Conservation (phyloP, 2,329 filamentous ascomycete genomes). For the Chrysosphaeria jannelii region DNA sequence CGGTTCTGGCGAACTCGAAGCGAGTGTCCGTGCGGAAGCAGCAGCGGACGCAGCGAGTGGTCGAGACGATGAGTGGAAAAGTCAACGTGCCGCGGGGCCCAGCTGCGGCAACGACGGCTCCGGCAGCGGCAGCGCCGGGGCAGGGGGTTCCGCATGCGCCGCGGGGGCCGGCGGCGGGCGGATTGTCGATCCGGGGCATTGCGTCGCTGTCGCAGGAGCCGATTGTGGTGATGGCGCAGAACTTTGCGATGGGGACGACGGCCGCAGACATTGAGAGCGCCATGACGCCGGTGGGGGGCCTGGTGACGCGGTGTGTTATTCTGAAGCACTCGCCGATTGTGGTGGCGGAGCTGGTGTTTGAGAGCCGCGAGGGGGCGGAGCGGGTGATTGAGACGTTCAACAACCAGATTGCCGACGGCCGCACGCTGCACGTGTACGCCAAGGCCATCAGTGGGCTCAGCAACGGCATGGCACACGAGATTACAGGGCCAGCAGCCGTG, state of each 20-base stretch:
- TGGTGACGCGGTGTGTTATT: constrained; percentile 34
- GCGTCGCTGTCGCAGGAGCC: constrained; percentile 21
- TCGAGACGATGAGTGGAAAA: constrained; percentile 9
- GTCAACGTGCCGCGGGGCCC: constrained; percentile 2
- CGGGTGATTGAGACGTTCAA: constrained; percentile 48
- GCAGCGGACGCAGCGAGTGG: constrained; percentile 15
- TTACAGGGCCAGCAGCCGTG: constrained; percentile 5
- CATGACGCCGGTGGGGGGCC: constrained; percentile 43
- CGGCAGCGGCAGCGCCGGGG: constrained; percentile 3
- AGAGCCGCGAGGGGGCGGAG: constrained; percentile 41
- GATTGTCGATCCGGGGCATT: constrained; percentile 44
- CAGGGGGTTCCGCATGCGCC: neutral
- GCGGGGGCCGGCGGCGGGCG: constrained; percentile 21
- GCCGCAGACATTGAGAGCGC: constrained; percentile 60
- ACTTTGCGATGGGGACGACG: constrained; percentile 58
- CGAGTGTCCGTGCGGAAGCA: too few species aligned
- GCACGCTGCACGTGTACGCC: constrained; percentile 39
- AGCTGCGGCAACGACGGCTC: constrained; percentile 5
- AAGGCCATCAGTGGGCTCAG: constrained; percentile 18
- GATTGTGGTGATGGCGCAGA: constrained; percentile 43
- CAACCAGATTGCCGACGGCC: constrained; percentile 50
- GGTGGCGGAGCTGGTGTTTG: constrained; percentile 49
- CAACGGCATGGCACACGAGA: constrained; percentile 8
- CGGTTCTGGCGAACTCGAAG: too few species aligned
- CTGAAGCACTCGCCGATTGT: constrained; percentile 39